These are phyloP conservation scores for Apiospora marii DNA, from an alignment of 2,329 filamentous ascomycete genomes.

Conservation along the genomic window DNA sequence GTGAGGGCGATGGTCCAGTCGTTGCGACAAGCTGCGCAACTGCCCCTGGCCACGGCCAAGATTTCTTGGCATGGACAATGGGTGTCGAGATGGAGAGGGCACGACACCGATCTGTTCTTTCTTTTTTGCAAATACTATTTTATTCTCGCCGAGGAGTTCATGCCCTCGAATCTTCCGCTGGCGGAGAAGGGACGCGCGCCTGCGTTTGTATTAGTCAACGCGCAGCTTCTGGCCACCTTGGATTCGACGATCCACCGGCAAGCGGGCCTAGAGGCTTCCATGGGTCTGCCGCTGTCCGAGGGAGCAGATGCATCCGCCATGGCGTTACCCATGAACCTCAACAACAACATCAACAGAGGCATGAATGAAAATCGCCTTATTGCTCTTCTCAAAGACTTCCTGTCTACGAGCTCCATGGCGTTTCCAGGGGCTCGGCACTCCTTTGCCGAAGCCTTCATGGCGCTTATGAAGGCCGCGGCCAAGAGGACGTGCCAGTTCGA, in stretches of 20 bases:
- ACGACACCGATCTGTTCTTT: constrained; percentile 89
- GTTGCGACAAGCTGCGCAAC: constrained; percentile 70
- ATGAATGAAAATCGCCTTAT: constrained; percentile 92
- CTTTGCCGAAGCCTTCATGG: constrained; percentile 79
- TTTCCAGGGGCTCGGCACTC: constrained; percentile 63
- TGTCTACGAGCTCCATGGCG: constrained; percentile 57
- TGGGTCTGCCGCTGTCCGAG: constrained; percentile 54
- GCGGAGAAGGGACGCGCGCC: constrained; percentile 71
- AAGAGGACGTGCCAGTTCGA: constrained; percentile 82
- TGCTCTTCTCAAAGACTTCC: constrained; percentile 81
- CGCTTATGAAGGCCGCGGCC: constrained; percentile 76
- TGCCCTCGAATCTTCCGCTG: constrained; percentile 62
- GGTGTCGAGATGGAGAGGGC: constrained; percentile 85
- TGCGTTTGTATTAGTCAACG: constrained; percentile 81
- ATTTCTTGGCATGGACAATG: constrained; percentile 88
- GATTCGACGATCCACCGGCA: constrained; percentile 87
- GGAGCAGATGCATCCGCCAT: constrained; percentile 72
- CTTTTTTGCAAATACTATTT: constrained; percentile 91
- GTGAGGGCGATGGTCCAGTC: constrained; percentile 56
- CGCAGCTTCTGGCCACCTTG: constrained; percentile 79
- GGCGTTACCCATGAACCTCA: constrained; percentile 67
- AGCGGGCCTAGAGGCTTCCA: constrained; percentile 57
- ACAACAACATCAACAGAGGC: constrained; percentile 72
- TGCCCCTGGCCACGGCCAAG: constrained; percentile 73
- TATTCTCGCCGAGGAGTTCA: constrained; percentile 77